Evolutionary conservation across 768 basidiomycete species (phyloP).

Genomic region (Boletales sp.): DNA sequence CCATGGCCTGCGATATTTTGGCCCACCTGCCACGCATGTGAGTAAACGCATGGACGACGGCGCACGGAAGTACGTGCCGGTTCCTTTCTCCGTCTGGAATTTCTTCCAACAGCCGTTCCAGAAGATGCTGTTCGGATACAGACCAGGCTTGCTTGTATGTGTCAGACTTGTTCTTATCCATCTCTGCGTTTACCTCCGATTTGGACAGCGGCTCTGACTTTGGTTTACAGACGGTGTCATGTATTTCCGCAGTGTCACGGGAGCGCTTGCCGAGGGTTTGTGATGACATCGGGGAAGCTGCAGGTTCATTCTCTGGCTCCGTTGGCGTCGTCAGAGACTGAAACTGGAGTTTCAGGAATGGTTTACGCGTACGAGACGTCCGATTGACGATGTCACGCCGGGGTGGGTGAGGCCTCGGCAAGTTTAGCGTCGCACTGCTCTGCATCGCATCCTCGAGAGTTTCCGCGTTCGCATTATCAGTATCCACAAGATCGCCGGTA

Average conservation of each 20-base stretch:
- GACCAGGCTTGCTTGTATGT: conserved; percentile 87
- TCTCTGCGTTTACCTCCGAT: conserved; percentile 19
- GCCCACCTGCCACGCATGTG: conserved; percentile 51
- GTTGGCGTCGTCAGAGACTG: conserved; percentile 9
- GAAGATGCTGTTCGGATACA: conserved; percentile 67
- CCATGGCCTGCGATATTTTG: conserved; percentile 81
- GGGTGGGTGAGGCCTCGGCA: conserved; percentile 2
- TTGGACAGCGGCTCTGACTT: conserved; percentile 13
- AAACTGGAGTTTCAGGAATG: conserved; percentile 28
- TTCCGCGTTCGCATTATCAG: conserved; percentile 7
- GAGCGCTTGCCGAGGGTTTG: conserved; percentile 27
- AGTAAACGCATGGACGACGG: conserved; percentile 7
- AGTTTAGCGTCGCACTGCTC: neutral
- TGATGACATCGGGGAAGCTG: conserved; percentile 11
- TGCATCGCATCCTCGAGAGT: conserved; percentile 1
- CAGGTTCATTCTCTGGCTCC: conserved; percentile 8
- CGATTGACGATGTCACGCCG: conserved; percentile 9
- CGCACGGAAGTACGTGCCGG: conserved; percentile 41
- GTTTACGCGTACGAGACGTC: conserved; percentile 28
- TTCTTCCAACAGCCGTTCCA: conserved; percentile 70
- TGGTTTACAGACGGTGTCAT: conserved; percentile 12
- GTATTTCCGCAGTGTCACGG: conserved; percentile 17
- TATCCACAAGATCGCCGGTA: conserved; percentile 9
- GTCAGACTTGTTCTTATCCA: conserved; percentile 36
- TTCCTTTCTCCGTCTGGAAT: conserved; percentile 77